A percentile compares a stretch with the other conserved stretches of the same genome.
Evolutionary conservation across 371 early-diverging fungal species (phyloP).

Genomic region (Quaeritorhiza haematococci): DNA sequence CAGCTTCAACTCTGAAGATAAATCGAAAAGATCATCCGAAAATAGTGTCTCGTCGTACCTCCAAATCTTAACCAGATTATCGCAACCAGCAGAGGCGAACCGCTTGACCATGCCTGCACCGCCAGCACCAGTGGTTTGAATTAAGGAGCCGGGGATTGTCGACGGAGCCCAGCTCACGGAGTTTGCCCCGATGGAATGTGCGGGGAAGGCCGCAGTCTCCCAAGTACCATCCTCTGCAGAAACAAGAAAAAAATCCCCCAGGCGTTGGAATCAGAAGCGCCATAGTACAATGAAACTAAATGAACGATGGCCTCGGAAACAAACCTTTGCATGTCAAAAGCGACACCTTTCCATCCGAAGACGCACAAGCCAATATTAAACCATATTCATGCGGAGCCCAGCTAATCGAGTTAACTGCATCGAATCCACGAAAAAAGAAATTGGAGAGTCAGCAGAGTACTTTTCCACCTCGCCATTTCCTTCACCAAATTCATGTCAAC

Average conservation of each 20-base stretch:
- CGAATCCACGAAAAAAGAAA: too few species aligned
- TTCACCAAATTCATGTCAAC: too few species aligned
- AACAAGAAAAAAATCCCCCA: too few species aligned
- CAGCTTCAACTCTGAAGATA: background rate
- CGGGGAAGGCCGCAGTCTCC: conserved; percentile 65
- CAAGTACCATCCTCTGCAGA: conserved; percentile 72
- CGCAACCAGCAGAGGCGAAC: conserved; percentile 92
- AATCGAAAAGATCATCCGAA: background rate
- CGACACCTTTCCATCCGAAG: conserved; percentile 94
- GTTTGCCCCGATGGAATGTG: conserved; percentile 90
- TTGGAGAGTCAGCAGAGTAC: background rate
- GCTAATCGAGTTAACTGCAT: conserved; percentile 86
- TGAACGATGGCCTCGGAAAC: background rate
- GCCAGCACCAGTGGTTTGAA: conserved; percentile 59
- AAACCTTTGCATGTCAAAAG: conserved; percentile 84
- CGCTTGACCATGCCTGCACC: conserved; percentile 45
- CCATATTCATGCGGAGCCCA: conserved; percentile 98
- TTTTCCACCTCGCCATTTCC: background rate
- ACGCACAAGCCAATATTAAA: conserved; percentile 85
- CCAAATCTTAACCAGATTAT: conserved; percentile 94
- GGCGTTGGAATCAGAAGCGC: background rate
- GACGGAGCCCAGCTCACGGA: conserved; percentile 94
- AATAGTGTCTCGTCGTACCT: conserved; percentile 46
- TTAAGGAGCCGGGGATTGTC: conserved; percentile 75
- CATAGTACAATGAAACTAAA: background rate